Base-by-base conservation (phyloP, 2,329 filamentous ascomycete species). In the Colletotrichum noveboracense region DNA sequence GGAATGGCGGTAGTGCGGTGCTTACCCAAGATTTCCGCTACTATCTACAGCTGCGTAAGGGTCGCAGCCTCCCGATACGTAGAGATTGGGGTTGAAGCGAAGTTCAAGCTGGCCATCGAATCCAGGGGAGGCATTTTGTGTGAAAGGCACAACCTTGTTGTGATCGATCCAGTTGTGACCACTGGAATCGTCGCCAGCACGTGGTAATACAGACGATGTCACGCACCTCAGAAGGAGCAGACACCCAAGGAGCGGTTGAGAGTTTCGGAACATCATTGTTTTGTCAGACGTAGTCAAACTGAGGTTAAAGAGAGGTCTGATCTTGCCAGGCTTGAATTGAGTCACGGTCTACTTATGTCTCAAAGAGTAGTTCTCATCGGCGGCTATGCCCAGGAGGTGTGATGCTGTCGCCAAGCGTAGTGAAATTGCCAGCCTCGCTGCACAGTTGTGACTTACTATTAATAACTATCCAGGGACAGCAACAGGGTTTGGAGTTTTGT, bases 61-160 rank as follows among this genome's bases (percentile, higher is more conserved):
- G 18, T 70, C 67, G 26, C 67, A 70, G 13, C 67, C 67, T 32
- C 56, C 67, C 2, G 16, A 9, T 9, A 62, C 56, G 13, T 16
- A 61, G 34, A 70, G 67, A 13, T 14, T 7, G 26, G 67, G 67
- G 26, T 70, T 70, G 56, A 70, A 62, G 7, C 67, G 67, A 62
- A 52, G 67, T 12, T 70, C 55, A 5, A 62, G 6, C 24, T 70
- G 64, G 16, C 64, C 67, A 3, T 60, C 67, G 1, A 26, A 18
- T 6, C 12, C 26, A 5, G 30, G 4, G 2, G 30, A 26, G 18
- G 55, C 13, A 5, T 52, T 62, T 13, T 70, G 55, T 10, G 55
- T 12, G 24, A 62, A 48, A 6, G 55, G n/a, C 6, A 18, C 43
- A 16, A 66, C 34, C 16, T 30, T 14, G 12, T 71, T 43, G 32